Conservation (phyloP, 2,329 filamentous ascomycete species). For the Pseudopithomyces maydicus region DNA sequence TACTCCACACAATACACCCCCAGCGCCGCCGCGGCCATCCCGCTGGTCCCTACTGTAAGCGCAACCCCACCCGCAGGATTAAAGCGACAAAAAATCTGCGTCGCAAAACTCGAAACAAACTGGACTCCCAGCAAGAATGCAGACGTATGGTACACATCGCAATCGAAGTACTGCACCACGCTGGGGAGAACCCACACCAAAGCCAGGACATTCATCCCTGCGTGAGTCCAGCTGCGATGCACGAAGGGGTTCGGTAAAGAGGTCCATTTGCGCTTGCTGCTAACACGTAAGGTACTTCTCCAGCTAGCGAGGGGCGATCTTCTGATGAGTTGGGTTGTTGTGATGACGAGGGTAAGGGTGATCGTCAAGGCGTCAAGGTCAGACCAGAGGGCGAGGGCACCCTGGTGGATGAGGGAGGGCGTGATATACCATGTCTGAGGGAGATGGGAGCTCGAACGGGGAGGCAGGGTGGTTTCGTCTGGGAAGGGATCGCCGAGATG, state of each 20-base stretch:
- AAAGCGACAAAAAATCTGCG: neutral
- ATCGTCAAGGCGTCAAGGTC: neutral
- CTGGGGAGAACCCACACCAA: neutral
- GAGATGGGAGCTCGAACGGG: neutral
- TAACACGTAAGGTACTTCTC: neutral
- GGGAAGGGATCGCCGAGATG: neutral
- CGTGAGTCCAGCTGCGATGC: neutral
- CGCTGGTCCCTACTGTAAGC: neutral
- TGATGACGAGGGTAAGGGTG: neutral
- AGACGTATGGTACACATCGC: neutral
- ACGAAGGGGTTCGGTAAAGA: neutral
- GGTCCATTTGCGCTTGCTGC: neutral
- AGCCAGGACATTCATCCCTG: neutral
- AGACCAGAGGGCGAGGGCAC: neutral
- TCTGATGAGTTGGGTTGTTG: neutral
- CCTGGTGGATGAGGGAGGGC: neutral
- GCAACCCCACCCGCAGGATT: neutral
- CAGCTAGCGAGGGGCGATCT: neutral
- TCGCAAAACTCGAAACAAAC: neutral
- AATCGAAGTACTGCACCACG: neutral
- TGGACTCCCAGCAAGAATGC: neutral
- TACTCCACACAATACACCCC: neutral
- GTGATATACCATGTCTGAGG: neutral
- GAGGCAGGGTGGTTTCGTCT: neutral
- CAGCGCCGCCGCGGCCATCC: neutral